These are phyloP conservation scores for Talaromyces marneffei DNA, from an alignment of 2,329 filamentous ascomycete species.

Conservation along the genomic window DNA sequence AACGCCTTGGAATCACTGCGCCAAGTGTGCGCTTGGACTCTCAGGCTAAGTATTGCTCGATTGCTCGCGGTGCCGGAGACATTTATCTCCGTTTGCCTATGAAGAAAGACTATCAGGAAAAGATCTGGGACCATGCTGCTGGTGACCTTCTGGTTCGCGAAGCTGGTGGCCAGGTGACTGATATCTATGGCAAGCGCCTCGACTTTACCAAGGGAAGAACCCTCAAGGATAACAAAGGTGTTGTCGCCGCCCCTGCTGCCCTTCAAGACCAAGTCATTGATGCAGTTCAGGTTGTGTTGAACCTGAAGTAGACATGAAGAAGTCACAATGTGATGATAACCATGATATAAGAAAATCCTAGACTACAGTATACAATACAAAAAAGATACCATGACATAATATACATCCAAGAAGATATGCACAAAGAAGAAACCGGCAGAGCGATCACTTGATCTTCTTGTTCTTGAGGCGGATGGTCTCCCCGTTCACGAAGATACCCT, in stretches of 20 bases:
- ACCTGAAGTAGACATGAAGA: constrained; percentile 32
- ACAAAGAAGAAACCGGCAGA: constrained; percentile 9
- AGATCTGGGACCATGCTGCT: constrained; percentile 99
- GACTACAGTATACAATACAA: constrained; percentile 10
- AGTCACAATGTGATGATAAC: background rate
- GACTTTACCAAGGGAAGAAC: constrained; percentile 86
- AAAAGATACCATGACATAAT: constrained; percentile 20
- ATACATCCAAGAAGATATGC: constrained; percentile 18
- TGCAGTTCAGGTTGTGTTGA: constrained; percentile 75
- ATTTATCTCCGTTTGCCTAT: constrained; percentile 88
- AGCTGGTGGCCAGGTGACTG: constrained; percentile 85
- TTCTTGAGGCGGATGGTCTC: constrained; percentile 98
- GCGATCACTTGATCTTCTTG: constrained; percentile 82
- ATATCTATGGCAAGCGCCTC: constrained; percentile 75
- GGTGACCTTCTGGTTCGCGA: constrained; percentile 92
- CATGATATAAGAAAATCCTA: constrained; percentile 19
- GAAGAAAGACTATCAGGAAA: constrained; percentile 85
- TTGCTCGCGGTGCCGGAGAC: constrained; percentile 88
- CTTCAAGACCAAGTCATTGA: constrained; percentile 71
- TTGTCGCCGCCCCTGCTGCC: constrained; percentile 75
- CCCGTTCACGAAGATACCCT: constrained; percentile 96
- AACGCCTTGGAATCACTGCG: constrained; percentile 77
- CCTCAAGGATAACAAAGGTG: constrained; percentile 83
- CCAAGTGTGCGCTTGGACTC: constrained; percentile 95
- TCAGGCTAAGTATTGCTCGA: constrained; percentile 95